phyloP scores from a whole-genome alignment of 2,329 filamentous ascomycete species.

The Celoporthe dispersa region DNA sequence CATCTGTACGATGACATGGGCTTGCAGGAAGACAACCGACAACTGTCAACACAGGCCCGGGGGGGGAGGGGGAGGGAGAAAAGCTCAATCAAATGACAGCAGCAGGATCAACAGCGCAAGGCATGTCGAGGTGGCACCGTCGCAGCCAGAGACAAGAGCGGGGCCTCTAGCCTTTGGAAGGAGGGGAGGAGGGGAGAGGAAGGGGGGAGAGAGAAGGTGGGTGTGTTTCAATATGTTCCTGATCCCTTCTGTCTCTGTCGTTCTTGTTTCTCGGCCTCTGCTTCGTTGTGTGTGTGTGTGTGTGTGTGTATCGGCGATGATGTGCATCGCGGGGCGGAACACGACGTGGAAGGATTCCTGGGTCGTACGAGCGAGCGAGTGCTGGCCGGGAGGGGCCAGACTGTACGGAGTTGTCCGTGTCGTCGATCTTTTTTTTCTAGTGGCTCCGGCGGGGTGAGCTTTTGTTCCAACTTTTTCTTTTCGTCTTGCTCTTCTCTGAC shows the following conservation, averaged over 20 bases:
- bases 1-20: too few relatives aligned
- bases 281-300: neutral
- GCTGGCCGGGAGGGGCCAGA: neutral
- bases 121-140: neutral
- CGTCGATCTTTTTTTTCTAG: neutral
- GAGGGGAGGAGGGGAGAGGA: neutral
- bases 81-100: too few relatives aligned
- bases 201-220: neutral
- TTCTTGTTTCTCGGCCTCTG: constrained; percentile 4
- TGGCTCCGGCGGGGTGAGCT: neutral
- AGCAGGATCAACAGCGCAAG: neutral
- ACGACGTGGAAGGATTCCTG: neutral
- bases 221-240: constrained; percentile 4
- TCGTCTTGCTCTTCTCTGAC: too few relatives aligned
- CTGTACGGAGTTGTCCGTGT: neutral
- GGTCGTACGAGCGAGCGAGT: neutral
- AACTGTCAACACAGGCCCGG: neutral
- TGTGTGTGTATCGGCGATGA: neutral
- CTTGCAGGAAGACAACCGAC: neutral
- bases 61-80: too few relatives aligned
- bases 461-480: neutral
- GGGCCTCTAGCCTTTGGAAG: neutral
- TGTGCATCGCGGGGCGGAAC: neutral
- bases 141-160: constrained; percentile 4
- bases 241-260: neutral